Percentiles rank a stretch among this genome's conserved stretches.
Evolutionary conservation across 768 basidiomycete species (phyloP).

Genomic region (Mycena rosella): DNA sequence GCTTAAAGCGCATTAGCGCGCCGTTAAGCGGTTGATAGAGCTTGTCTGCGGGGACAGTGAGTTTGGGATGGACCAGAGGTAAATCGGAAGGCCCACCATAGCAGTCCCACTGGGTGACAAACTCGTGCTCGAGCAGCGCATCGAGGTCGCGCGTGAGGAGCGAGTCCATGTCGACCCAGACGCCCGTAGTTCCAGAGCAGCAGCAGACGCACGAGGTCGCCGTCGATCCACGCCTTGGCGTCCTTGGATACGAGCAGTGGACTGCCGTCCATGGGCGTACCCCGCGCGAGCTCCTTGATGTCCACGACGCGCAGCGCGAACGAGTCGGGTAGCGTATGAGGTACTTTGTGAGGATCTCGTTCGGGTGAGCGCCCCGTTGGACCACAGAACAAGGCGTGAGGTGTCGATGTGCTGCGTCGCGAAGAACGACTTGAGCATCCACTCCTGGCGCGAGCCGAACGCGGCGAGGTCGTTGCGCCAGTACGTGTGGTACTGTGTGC

Average conservation of each 20-base stretch:
- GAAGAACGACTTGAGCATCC: slow-evolving; percentile 94
- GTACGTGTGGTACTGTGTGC: slow-evolving; percentile 88
- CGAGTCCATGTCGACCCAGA: slow-evolving; percentile 99
- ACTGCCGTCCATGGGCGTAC: slow-evolving; percentile 79
- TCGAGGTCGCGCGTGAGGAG: slow-evolving; percentile 89
- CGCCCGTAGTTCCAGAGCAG: slow-evolving; percentile 91
- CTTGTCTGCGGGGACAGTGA: slow-evolving; percentile 66
- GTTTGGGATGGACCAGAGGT: background rate
- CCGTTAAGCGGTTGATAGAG: slow-evolving; percentile 87
- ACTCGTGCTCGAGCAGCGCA: slow-evolving; percentile 93
- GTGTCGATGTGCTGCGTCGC: slow-evolving; percentile 83
- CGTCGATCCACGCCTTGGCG: slow-evolving; percentile 92
- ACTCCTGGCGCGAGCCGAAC: slow-evolving; percentile 87
- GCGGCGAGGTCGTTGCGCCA: slow-evolving; percentile 92
- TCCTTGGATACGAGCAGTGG: slow-evolving; percentile 72
- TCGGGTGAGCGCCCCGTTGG: slow-evolving; percentile 81
- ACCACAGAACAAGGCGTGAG: slow-evolving; percentile 88
- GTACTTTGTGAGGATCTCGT: slow-evolving; percentile 72
- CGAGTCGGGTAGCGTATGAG: slow-evolving; percentile 69
- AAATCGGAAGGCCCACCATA: slow-evolving; percentile 73
- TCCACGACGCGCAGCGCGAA: slow-evolving; percentile 81
- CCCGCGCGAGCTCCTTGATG: slow-evolving; percentile 72
- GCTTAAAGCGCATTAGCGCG: slow-evolving; percentile 92
- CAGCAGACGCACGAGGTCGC: slow-evolving; percentile 90
- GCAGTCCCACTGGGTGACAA: slow-evolving; percentile 99